Conservation (phyloP, 192 early-diverging fungal genomes). For the Backusella tarrabulga region DNA sequence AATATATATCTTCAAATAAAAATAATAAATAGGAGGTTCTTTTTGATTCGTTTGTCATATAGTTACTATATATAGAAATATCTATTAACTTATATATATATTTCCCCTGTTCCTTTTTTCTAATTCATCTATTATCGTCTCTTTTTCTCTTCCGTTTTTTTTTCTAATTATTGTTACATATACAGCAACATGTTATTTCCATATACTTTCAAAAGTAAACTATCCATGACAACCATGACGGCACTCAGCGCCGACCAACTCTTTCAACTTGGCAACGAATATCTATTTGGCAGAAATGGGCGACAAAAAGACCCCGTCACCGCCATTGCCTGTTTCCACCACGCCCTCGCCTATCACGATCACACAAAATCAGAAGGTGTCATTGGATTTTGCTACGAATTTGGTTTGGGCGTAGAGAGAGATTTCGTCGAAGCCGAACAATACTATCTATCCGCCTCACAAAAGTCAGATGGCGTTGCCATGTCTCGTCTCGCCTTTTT, state of each 20-base stretch:
- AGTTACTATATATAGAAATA: neutral
- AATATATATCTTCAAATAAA: neutral
- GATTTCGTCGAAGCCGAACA: constrained; percentile 65
- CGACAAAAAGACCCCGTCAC: constrained; percentile 38
- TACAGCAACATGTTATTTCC: neutral
- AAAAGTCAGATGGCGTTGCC: constrained; percentile 60
- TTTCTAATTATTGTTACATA: neutral
- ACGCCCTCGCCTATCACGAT: constrained; percentile 40
- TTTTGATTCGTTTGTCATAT: constrained; percentile 6
- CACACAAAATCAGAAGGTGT: constrained; percentile 57
- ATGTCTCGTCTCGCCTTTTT: constrained; percentile 72
- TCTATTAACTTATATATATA: constrained; percentile 6
- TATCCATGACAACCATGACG: neutral
- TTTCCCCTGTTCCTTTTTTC: neutral
- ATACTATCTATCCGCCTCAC: constrained; percentile 65
- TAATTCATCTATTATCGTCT: neutral
- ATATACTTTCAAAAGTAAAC: neutral
- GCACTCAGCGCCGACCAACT: constrained; percentile 11
- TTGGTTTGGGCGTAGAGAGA: constrained; percentile 66
- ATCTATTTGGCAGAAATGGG: constrained; percentile 54
- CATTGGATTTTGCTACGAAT: constrained; percentile 82
- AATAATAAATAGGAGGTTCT: neutral
- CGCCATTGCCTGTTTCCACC: constrained; percentile 51
- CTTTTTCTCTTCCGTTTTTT: neutral
- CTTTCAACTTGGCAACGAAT: constrained; percentile 25